Evolutionary conservation across 1,139 yeast genomes (phyloP).

Genomic region (Chernovozyma sophiae-reginae): DNA sequence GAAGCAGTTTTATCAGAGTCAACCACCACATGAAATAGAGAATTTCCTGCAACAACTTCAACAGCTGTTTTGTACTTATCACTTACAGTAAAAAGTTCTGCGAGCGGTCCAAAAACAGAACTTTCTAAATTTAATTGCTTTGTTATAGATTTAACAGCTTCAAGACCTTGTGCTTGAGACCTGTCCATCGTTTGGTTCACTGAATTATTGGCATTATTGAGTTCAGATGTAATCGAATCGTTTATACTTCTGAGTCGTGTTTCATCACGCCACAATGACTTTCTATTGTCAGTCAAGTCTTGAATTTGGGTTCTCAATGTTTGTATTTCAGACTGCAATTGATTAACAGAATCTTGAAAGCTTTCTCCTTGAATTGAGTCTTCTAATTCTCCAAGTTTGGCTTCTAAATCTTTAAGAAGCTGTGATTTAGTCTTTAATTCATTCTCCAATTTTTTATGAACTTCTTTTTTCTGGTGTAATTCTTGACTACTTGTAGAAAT

Average conservation of each 20-base stretch:
- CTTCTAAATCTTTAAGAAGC: conserved; percentile 20
- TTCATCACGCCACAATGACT: conserved; percentile 77
- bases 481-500: conserved; percentile 19
- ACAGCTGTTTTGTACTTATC: conserved; percentile 83
- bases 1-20: conserved; percentile 86
- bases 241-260: conserved; percentile 53
- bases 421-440: conserved; percentile 1
- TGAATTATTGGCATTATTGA: conserved; percentile 52
- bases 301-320: conserved; percentile 37
- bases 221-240: conserved; percentile 54
- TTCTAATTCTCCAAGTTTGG: conserved; percentile 22
- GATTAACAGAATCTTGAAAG: conserved; percentile 18
- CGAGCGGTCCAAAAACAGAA: conserved; percentile 79
- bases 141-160: conserved; percentile 60
- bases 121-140: conserved; percentile 48
- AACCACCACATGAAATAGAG: conserved; percentile 84
- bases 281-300: conserved; percentile 62
- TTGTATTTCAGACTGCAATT: conserved; percentile 21
- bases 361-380: conserved; percentile 34
- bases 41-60: conserved; percentile 84
- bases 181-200: conserved; percentile 75
- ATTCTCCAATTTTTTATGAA: neutral
- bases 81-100: conserved; percentile 75
- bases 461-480: conserved; percentile 17
- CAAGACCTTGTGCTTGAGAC: conserved; percentile 63